Evolutionary conservation across 371 early-diverging fungal species (phyloP).

Genomic region (Circinella umbellata): DNA sequence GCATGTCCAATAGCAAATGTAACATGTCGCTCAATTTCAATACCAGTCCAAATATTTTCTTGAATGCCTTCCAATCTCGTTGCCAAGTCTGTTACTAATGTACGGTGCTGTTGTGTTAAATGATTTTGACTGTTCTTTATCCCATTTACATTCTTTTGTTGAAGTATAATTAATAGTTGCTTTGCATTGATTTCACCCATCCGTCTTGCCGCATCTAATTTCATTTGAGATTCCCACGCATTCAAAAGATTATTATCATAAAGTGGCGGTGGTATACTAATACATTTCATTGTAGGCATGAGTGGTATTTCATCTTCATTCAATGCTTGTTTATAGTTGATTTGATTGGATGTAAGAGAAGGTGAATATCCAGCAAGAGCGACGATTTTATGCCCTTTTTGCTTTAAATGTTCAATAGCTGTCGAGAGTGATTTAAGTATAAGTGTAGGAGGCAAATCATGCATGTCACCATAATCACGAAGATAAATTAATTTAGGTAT

Average conservation of each 20-base stretch:
- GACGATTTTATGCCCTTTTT: slow-evolving; percentile 46
- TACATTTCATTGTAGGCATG: slow-evolving; percentile 31
- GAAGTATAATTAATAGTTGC: slow-evolving; percentile 34
- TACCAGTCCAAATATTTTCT: slow-evolving; percentile 39
- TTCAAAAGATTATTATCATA: neutral
- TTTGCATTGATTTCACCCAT: slow-evolving; percentile 54
- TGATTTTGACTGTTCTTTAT: neutral
- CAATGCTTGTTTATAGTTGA: slow-evolving; percentile 3
- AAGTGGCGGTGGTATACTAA: slow-evolving; percentile 29
- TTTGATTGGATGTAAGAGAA: slow-evolving; percentile 14
- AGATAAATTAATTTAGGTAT: slow-evolving; percentile 48
- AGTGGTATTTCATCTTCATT: slow-evolving; percentile 16
- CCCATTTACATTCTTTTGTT: slow-evolving; percentile 26
- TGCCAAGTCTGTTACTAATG: slow-evolving; percentile 14
- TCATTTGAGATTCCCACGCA: slow-evolving; percentile 30
- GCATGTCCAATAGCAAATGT: slow-evolving; percentile 43
- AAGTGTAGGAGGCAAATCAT: slow-evolving; percentile 39
- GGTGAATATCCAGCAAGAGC: slow-evolving; percentile 52
- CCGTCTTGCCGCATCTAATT: slow-evolving; percentile 37
- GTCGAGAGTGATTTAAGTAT: slow-evolving; percentile 43
- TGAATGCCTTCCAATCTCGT: slow-evolving; percentile 30
- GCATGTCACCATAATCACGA: slow-evolving; percentile 53
- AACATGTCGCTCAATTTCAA: slow-evolving; percentile 40
- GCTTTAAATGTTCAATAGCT: slow-evolving; percentile 48
- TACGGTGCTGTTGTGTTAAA: neutral